Base-by-base conservation (phyloP, 768 basidiomycete genomes). In the Suillus alpinus region DNA sequence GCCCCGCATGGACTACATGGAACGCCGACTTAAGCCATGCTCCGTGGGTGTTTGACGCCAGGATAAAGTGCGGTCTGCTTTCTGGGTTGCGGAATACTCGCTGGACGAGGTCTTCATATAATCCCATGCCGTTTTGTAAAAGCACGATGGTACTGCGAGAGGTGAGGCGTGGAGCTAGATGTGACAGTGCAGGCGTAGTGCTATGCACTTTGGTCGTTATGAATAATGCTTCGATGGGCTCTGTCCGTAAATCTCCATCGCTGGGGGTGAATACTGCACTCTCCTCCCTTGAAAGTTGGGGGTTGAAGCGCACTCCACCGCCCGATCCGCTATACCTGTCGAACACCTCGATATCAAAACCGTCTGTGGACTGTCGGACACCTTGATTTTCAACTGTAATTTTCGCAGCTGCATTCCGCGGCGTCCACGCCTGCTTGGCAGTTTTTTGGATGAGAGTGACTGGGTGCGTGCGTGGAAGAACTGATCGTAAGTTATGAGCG, bases 71-170 rank as follows among this genome's bases (percentile, higher is more conserved):
- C 13, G 95, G 95, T 40, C 95, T 85, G 32, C 80, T 77, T 37
- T 79, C 71, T 26, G 87, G 82, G 71, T 94, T 89, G 20, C 82
- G 87, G 72, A 94, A 98, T 46, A 94, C 66, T 6, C 81, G 66
- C 6, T 75, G 68, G 18, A 92, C 71, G 52, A 97, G 80, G 62
- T 85, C 77, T 59, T 98, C 95, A 72, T 94, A 92, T 9, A 95
- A 77, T 12, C 94, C 96, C 87, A 97, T 91, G 29, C 96, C 96
- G 70, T 96, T 96, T 69, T 96, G 92, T 57, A 98, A 74, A n/a
- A 99, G 83, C 2, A 96, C 91, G 64, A 98, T 86, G 39, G 95
- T 96, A 47, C 88, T 90, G 55, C 82, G 72, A 0, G 81, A 70
- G 4, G 81, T 78, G 20, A 98, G 74, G 18, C 94, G 84, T 13